Conservation (phyloP, 2,329 filamentous ascomycete species). For the Hypoxylon sp. region DNA sequence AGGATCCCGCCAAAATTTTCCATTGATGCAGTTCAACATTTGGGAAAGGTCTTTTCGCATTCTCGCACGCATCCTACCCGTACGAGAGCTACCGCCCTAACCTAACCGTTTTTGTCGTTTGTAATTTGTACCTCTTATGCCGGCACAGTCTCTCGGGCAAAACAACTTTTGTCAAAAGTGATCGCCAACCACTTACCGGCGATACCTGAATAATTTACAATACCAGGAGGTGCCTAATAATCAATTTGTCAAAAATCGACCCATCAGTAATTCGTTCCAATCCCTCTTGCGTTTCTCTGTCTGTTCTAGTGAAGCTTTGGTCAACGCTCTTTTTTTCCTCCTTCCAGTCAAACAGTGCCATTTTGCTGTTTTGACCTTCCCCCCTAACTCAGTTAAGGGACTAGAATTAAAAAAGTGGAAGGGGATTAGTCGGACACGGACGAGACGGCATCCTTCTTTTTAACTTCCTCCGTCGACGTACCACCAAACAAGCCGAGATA, state of each 20-base stretch:
- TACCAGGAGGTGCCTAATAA: slow-evolving; percentile 29
- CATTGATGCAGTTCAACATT: slow-evolving; percentile 54
- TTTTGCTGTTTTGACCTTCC: slow-evolving; percentile 6
- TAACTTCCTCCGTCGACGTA: slow-evolving; percentile 16
- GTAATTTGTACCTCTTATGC: slow-evolving; percentile 29
- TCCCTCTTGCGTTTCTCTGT: slow-evolving; percentile 13
- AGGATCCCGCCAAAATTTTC: slow-evolving; percentile 45
- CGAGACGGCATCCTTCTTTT: slow-evolving; percentile 13
- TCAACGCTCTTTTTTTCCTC: slow-evolving; percentile 35
- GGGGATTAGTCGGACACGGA: slow-evolving; percentile 12
- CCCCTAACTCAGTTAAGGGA: slow-evolving; percentile 6
- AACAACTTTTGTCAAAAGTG: slow-evolving; percentile 31
- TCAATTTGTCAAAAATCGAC: slow-evolving; percentile 27
- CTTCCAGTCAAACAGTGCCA: slow-evolving; percentile 4
- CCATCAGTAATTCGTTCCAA: slow-evolving; percentile 25
- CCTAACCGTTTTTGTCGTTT: slow-evolving; percentile 26
- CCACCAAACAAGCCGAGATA: slow-evolving; percentile 24
- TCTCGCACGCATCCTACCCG: slow-evolving; percentile 26
- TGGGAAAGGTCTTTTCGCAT: slow-evolving; percentile 52
- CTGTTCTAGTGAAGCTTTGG: slow-evolving; percentile 34
- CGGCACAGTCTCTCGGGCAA: slow-evolving; percentile 24
- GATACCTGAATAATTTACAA: slow-evolving; percentile 31
- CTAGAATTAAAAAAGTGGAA: slow-evolving; percentile 10
- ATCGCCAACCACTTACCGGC: slow-evolving; percentile 36
- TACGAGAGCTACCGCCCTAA: slow-evolving; percentile 16